Base-by-base conservation (phyloP, 208 protist species). In the Wallacemonas sp. region DNA sequence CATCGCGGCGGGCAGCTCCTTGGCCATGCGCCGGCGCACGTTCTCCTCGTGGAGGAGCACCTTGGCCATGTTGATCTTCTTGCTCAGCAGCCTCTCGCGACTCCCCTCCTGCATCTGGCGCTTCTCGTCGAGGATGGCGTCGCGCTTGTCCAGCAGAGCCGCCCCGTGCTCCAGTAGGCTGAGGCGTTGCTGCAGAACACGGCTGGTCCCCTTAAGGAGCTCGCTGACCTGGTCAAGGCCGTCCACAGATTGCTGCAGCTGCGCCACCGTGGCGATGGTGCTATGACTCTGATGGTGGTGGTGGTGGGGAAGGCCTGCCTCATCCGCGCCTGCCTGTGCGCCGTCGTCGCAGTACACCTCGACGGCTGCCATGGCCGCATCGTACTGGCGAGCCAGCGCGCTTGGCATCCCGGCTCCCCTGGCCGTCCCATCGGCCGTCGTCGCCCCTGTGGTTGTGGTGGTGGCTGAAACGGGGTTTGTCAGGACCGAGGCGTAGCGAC, bases 61-160 rank as follows among this genome's bases (percentile, higher is more conserved):
- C 65, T 92, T 87, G 32, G 88, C 88, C 88, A 94, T 94, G 77
- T 94, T 94, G 25, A 90, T 68, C 46, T 84, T 86, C 59, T 87
- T 86, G 54, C 77, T 91, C 14, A 94, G 63, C 28, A 94, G 79
- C 1, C 88, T 85, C 65, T 91, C 88, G 39, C 83, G 76, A 39
- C 83, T 84, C 29, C 63, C 76, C 11, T 80, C 72, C 38, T 78
- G 79, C 64, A 82, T 68, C 14, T 74, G 63, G 3, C 76, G 81
- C 54, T 89, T 68, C 57, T 82, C 79, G 3, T 70, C 42, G 3
- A 90, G 69, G 32, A 90, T 82, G 1, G 41, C 29, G 7, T 81
- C 61, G 8, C 82, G 81, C 39, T 72, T 62, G 1, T 45, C 32
- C 5, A 93, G 61, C 26, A 93, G 70, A 16, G 80, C 74, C 26